phyloP scores from a whole-genome alignment of 2,329 filamentous ascomycete species.

The Orbilia blumenaviensis region DNA sequence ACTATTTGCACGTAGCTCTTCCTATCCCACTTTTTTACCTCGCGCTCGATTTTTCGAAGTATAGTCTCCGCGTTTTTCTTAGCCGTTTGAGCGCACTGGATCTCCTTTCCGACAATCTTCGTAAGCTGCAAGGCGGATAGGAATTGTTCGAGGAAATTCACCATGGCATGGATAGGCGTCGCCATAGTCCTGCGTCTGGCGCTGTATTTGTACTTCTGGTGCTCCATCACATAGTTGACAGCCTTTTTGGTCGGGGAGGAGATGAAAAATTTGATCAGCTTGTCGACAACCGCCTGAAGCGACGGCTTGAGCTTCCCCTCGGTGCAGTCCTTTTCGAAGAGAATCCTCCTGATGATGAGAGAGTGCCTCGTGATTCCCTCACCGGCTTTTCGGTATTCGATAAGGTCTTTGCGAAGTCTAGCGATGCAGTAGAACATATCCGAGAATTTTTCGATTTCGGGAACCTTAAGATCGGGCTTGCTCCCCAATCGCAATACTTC shows the following conservation, averaged over 20 bases:
- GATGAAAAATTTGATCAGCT: background rate
- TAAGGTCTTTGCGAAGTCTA: no score
- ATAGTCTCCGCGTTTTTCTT: background rate
- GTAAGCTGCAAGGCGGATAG: background rate
- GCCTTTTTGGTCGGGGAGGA: background rate
- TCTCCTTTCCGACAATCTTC: background rate
- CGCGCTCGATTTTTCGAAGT: background rate
- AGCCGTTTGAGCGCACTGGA: background rate
- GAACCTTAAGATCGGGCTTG: no score
- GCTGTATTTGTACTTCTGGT: background rate
- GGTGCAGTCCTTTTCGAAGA: background rate
- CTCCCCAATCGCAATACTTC: no score
- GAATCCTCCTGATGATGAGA: background rate
- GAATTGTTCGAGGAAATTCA: background rate
- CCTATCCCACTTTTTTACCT: background rate
- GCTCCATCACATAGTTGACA: background rate
- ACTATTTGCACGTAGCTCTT: background rate
- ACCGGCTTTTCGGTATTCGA: background rate
- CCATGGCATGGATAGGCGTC: background rate
- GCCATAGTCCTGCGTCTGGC: background rate
- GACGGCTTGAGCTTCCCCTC: background rate
- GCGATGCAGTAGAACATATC: no score
- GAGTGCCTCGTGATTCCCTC: no score
- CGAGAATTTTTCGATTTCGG: no score
- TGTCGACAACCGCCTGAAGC: background rate